These are phyloP conservation scores for Chlamydomonas applanata DNA, from an alignment of 139 green algal genomes.

Conservation along the genomic window DNA sequence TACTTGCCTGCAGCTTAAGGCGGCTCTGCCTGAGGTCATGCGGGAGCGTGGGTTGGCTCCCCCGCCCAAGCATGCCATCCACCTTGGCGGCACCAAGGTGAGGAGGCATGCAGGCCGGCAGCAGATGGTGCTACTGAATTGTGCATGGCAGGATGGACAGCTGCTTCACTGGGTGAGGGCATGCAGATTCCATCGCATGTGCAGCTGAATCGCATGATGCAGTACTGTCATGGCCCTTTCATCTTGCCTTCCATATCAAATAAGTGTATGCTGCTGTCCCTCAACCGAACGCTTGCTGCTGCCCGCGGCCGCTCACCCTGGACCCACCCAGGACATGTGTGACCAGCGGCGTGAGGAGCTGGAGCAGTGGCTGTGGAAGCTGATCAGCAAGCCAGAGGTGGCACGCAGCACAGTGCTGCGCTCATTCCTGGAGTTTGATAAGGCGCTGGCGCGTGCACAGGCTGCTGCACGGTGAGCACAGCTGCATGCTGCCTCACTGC, in stretches of 20 bases:
- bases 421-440: conserved; percentile 72
- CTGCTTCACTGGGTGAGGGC: too few relatives aligned
- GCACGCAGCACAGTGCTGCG: conserved; percentile 52
- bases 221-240: too few relatives aligned
- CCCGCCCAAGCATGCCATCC: conserved; percentile 52
- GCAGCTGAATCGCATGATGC: too few relatives aligned
- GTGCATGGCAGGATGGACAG: too few relatives aligned
- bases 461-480: conserved; percentile 10
- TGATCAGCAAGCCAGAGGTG: conserved; percentile 51
- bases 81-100: conserved; percentile 26
- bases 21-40: conserved; percentile 33
- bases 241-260: too few relatives aligned
- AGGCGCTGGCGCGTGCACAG: conserved; percentile 45
- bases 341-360: conserved; percentile 68
- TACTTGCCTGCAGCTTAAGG: conserved; percentile 39
- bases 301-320: too few relatives aligned
- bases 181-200: not conserved
- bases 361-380: conserved; percentile 72
- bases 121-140: too few relatives aligned
- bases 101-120: not conserved
- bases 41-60: conserved; percentile 23
- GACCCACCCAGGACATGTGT: conserved; percentile 41
- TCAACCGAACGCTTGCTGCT: too few relatives aligned
- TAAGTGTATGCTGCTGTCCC: too few relatives aligned
- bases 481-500: not conserved